Evolutionary conservation across 2,329 filamentous ascomycete species (phyloP), one percentile per base, ranked within the genome.

Genomic region (Fusarium oxysporum): DNA sequence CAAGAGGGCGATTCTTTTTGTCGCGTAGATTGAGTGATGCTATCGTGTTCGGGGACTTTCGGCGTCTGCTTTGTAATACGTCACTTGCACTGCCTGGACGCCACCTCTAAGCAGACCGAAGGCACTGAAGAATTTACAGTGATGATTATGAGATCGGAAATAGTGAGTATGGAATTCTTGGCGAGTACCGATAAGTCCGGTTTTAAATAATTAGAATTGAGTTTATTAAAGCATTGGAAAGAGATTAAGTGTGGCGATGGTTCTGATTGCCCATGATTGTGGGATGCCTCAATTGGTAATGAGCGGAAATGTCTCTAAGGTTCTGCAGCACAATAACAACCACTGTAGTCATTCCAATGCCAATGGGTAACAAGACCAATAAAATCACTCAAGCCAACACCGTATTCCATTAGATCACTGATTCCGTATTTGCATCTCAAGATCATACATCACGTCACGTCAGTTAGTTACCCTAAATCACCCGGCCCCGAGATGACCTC

Each of bases 1-100:
- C 58, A 56, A 40, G 23, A 51, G 28, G 17, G 30, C 21, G 25
- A 43, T 30, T 32, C 40, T 48, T 35, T 30, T 28, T 58, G 48
- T 66, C 33, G 64, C 62, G 30, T 51, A 23, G 13, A 30, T 35
- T 38, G 19, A 53, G 50, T n/a, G 65, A 63, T 71, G 55, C 71
- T 57, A 69, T 74, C 60, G 65, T 53, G 55, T 77, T 78, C 66
- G 68, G 77, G 38, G 51, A 74, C 64, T 53, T 80, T 79, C 80
- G 68, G 79, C 67, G 73, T 68, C 16, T 82, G 82, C 82, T 84
- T 84, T 82, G 82, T 84, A 83, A 84, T 84, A 79, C 81, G 79
- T 80, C 80, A 80, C 72, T 71, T 67, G 50, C 68, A 76, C 74
- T 74, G 75, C 73, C 71, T 77, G 33, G 57, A 62, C 44, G 53